phyloP scores from a whole-genome alignment of 352 stramenopile genomes.

The Globisporangium nagaii region DNA sequence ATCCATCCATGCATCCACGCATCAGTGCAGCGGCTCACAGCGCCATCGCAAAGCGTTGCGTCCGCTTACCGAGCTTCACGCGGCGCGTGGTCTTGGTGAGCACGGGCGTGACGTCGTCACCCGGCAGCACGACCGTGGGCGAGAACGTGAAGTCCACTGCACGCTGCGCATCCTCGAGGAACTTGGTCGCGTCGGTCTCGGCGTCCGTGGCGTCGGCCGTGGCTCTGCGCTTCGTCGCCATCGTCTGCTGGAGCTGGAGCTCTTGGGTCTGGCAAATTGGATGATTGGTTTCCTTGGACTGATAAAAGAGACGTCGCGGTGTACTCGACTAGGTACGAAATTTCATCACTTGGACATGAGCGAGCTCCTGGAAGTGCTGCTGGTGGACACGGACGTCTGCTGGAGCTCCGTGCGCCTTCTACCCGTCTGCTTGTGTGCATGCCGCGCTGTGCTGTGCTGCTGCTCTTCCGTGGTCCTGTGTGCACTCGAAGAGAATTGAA shows the following conservation, averaged over 20 bases:
- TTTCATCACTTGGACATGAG: neutral
- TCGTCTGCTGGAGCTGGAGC: constrained; percentile 9
- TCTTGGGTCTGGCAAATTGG: constrained; percentile 2
- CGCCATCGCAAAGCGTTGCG: neutral
- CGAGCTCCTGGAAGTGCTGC: no score
- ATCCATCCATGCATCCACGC: neutral
- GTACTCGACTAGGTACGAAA: constrained; percentile 8
- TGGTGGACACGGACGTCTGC: no score
- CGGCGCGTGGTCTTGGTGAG: constrained; percentile 67
- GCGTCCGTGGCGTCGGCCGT: constrained; percentile 25
- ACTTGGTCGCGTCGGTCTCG: constrained; percentile 24
- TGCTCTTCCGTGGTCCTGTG: no score
- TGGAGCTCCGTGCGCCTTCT: no score
- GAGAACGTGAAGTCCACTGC: constrained; percentile 79
- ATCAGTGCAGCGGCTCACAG: neutral
- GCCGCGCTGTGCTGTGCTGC: no score
- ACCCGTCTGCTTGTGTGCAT: no score
- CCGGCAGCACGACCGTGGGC: constrained; percentile 58
- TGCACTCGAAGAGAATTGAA: no score
- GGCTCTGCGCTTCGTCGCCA: constrained; percentile 35
- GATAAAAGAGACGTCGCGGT: neutral
- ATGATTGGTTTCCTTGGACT: constrained; percentile 9
- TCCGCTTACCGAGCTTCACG: constrained; percentile 52
- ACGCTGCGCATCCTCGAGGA: constrained; percentile 70
- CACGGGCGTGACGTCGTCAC: constrained; percentile 74